Evolutionary conservation across 768 basidiomycete genomes (phyloP), one percentile per base, ranked within the genome.

Genomic region (Lactarius tabidus): DNA sequence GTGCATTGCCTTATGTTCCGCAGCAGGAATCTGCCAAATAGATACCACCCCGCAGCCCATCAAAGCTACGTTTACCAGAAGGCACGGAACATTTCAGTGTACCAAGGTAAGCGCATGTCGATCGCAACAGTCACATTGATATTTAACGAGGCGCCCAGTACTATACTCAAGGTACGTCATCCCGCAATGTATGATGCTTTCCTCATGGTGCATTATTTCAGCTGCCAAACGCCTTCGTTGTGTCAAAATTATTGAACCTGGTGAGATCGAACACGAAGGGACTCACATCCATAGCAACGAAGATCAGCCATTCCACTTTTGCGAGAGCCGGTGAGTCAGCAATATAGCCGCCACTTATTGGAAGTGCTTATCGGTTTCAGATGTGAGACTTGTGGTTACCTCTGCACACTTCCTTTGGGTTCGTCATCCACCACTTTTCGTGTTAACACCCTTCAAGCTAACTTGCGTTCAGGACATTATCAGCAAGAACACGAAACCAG

Each of bases 401-500:
- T 80, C 70, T 87, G 85, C 64, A 84, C 79, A 0, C 73, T 85
- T 7, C 84, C 85, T 10, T 74, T 81, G 57, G 83, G 85, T 85
- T 64, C 38, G 75, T 62, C 17, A 6, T 26, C 5, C 2, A 9
- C 26, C 31, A 2, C 29, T 29, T 28, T 20, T 54, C 20, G 1
- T 57, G 5, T 23, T 38, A n/a, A n/a, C 23, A 20, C 57, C 39
- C n/a, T n/a, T n/a, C 29, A 18, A 59, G 31, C 58, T 35, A 18
- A 29, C 20, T 26, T 23, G 17, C n/a, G 57, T 38, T 51, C 20
- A 86, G 85, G 82, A 0, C 86, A 87, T 66, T 61, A 82, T 1
- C 84, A 87, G 63, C 77, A 80, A 67, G 82, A 84, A 53, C 85
- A 87, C 45, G 85, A 86, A 52, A 87, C 85, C 0, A 77, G 77